Evolutionary conservation across 108 stramenopile species (phyloP), one percentile per base, ranked within the genome.

Genomic region (Mediolabrus comicus): DNA sequence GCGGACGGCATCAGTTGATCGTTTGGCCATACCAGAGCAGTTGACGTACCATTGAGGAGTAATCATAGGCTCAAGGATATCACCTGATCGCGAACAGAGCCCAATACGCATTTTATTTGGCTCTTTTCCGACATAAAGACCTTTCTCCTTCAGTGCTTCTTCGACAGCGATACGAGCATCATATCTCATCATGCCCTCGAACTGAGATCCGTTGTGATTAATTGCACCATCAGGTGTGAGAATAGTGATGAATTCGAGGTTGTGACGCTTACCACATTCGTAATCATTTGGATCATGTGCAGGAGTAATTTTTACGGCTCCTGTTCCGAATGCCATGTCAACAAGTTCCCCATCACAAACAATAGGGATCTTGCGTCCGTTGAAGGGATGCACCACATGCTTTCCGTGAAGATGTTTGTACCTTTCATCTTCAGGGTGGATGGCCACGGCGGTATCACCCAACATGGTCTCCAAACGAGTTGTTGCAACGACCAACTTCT

Each of bases 391-490:
- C 62, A 95, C 66, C 46, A 98, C 84, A 60, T 63, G 71, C 74
- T 97, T 98, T 52, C 98, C 99, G 74, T 98, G 98, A 28, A 99
- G 83, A 77, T 98, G 97, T 64, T 79, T 96, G 91, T 98, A 99
- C 14, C 99, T 82, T 16, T 85, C 77, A 87, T 99, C 99, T 32
- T 98, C 92, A 2, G 99, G 99, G 69, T 93, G 99, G 26, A 99
- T 94, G 6, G 99, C 98, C 17, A 99, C 99, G 60, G 96, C 99
- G 5, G 92, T 96, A 84, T 99, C 99, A 56, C 99, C 99, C 57
- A 99, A 80, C 98, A 99, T 99, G 32, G 99, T 99, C 83, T 99
- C 99, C 63, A 98, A 79, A 88, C 99, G 98, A 4, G 99, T 99
- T 19, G 99, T 99, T 2, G 99, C 99, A 32, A 99, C 97, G 55